Conservation (phyloP, 306 rosid species). For the Rubus parviflorus region DNA sequence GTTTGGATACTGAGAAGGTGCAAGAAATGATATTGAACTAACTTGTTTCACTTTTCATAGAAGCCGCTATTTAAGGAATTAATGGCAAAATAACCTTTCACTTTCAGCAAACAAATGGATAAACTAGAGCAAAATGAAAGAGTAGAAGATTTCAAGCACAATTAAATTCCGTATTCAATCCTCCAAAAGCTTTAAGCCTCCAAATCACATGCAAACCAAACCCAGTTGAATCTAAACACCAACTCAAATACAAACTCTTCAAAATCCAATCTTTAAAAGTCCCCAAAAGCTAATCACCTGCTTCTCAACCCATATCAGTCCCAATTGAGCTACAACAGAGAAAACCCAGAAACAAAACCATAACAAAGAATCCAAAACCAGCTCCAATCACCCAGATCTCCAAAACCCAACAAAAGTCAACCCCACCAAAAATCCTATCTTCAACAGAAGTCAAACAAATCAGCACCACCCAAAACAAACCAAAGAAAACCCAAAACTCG, state of each 20-base stretch:
- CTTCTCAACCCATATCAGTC: constrained; percentile 8
- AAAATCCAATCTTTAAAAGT: constrained; percentile 10
- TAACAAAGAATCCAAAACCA: not conserved
- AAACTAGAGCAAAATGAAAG: not conserved
- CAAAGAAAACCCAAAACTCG: not conserved
- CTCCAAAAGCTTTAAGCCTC: not conserved
- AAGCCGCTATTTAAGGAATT: not conserved
- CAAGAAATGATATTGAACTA: not conserved
- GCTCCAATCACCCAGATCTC: constrained; percentile 41
- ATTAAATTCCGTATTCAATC: not conserved
- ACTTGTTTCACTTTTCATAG: not conserved
- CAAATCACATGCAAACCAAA: not conserved
- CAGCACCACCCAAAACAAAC: not conserved
- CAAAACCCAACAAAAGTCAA: constrained; percentile 16
- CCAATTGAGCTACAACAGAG: constrained; percentile 10
- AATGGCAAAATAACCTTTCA: not conserved
- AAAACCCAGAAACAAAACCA: constrained; percentile 18
- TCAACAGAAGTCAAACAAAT: constrained; percentile 13
- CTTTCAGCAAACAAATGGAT: constrained; percentile 1
- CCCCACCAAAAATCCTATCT: constrained; percentile 1
- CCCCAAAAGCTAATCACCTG: constrained; percentile 9
- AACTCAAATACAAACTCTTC: not conserved
- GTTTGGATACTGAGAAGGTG: not conserved
- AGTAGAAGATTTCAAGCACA: not conserved
- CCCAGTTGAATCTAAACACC: not conserved